These are phyloP conservation scores for Phytophthora europaea DNA, from an alignment of 352 stramenopile species.

Conservation along the genomic window DNA sequence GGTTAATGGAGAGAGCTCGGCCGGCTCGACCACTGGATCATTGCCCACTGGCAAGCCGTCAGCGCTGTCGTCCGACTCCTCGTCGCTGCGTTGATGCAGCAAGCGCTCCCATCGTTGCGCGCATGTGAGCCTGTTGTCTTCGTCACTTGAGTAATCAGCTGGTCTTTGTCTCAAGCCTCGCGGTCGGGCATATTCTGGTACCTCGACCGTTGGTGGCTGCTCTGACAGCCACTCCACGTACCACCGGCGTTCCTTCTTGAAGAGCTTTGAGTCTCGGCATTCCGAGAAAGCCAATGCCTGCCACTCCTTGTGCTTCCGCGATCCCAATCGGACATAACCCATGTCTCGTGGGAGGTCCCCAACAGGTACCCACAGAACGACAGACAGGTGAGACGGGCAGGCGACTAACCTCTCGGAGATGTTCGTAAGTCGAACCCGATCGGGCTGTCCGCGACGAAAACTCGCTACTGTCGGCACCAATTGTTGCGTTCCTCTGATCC, in stretches of 20 bases:
- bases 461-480: conserved; percentile 3
- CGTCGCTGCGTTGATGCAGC: no score
- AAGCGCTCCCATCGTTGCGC: no score
- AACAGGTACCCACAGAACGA: conserved; percentile 4
- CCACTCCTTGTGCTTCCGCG: conserved; percentile 7
- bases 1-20: no score
- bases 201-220: conserved; percentile 1
- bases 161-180: background rate
- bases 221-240: conserved; percentile 3
- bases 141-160: background rate
- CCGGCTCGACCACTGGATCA: background rate
- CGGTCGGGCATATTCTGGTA: no score
- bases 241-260: background rate
- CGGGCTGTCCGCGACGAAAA: background rate
- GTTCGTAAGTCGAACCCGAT: background rate
- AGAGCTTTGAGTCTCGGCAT: background rate
- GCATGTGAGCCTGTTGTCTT: background rate
- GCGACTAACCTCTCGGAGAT: background rate
- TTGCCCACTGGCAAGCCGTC: background rate
- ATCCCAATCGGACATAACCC: background rate
- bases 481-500: background rate
- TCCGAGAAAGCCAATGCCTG: conserved; percentile 1
- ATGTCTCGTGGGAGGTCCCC: background rate
- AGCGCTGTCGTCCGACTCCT: background rate
- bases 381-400: background rate